Conservation (phyloP, 768 basidiomycete species). For the Boletus pseudopeckii region DNA sequence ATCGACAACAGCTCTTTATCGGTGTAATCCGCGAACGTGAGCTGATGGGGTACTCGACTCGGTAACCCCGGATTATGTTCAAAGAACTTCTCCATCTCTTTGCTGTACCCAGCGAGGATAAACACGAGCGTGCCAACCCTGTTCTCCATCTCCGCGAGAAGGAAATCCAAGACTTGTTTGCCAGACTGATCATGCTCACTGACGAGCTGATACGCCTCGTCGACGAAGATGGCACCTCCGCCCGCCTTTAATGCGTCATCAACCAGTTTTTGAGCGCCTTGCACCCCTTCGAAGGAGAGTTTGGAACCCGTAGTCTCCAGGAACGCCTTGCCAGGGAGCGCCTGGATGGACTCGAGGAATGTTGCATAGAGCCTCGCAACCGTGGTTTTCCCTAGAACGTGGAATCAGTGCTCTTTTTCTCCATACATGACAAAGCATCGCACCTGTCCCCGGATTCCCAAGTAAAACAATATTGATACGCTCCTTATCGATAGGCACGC, state of each 20-base stretch:
- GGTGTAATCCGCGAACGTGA: slow-evolving; percentile 61
- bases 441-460: slow-evolving; percentile 76
- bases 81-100: slow-evolving; percentile 76
- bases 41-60: slow-evolving; percentile 61
- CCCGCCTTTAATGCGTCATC: slow-evolving; percentile 49
- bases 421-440: slow-evolving; percentile 1
- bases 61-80: slow-evolving; percentile 69
- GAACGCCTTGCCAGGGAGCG: slow-evolving; percentile 53
- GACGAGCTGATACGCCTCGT: slow-evolving; percentile 72
- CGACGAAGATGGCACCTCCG: slow-evolving; percentile 67
- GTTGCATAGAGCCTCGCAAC: slow-evolving; percentile 64
- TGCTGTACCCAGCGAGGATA: slow-evolving; percentile 68
- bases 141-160: slow-evolving; percentile 76
- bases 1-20: slow-evolving; percentile 55
- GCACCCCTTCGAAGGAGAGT: slow-evolving; percentile 56
- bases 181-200: slow-evolving; percentile 48
- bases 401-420: background rate
- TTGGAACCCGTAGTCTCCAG: slow-evolving; percentile 63
- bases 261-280: slow-evolving; percentile 49
- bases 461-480: slow-evolving; percentile 60
- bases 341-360: slow-evolving; percentile 54
- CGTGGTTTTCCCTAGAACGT: slow-evolving; percentile 59
- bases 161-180: slow-evolving; percentile 60
- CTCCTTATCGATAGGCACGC: slow-evolving; percentile 48
- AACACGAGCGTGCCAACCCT: slow-evolving; percentile 62